Conservation (phyloP, 352 stramenopile genomes). For the Globisporangium heterothallicum region DNA sequence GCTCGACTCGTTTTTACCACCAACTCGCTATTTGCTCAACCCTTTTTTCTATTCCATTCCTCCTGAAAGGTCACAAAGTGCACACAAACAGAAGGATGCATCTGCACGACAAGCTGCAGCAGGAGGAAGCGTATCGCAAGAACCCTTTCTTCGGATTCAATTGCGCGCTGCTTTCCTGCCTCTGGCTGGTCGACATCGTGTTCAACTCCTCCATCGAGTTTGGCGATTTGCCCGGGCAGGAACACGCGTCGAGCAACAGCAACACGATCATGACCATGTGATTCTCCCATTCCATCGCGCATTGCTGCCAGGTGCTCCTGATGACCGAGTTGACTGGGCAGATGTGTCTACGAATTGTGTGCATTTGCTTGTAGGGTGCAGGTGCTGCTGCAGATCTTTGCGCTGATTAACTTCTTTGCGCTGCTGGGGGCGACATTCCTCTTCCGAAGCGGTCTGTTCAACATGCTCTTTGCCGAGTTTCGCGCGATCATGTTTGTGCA, state of each 20-base stretch:
- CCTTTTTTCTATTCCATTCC: no score
- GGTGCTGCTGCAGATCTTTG: slow-evolving; percentile 56
- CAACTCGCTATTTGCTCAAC: no score
- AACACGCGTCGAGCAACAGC: slow-evolving; percentile 13
- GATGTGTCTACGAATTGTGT: background rate
- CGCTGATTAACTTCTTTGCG: slow-evolving; percentile 47
- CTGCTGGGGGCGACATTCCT: slow-evolving; percentile 60
- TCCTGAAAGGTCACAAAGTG: background rate
- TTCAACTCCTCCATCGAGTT: slow-evolving; percentile 65
- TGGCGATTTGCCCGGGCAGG: slow-evolving; percentile 34
- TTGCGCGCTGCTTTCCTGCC: slow-evolving; percentile 27
- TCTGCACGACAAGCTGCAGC: background rate
- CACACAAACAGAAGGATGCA: background rate
- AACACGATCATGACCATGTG: slow-evolving; percentile 55
- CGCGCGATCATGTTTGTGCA: slow-evolving; percentile 37
- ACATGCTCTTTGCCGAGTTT: slow-evolving; percentile 53
- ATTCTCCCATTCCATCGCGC: slow-evolving; percentile 1
- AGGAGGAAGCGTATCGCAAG: background rate
- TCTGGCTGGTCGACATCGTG: slow-evolving; percentile 51
- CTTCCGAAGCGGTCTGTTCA: slow-evolving; percentile 65
- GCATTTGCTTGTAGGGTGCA: no score
- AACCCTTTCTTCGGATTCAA: slow-evolving; percentile 40
- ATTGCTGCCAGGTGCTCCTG: no score
- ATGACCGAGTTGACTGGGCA: no score
- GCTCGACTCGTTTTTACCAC: no score